Base-by-base conservation (phyloP, 768 basidiomycete genomes). In the Gymnopilus dilepis region DNA sequence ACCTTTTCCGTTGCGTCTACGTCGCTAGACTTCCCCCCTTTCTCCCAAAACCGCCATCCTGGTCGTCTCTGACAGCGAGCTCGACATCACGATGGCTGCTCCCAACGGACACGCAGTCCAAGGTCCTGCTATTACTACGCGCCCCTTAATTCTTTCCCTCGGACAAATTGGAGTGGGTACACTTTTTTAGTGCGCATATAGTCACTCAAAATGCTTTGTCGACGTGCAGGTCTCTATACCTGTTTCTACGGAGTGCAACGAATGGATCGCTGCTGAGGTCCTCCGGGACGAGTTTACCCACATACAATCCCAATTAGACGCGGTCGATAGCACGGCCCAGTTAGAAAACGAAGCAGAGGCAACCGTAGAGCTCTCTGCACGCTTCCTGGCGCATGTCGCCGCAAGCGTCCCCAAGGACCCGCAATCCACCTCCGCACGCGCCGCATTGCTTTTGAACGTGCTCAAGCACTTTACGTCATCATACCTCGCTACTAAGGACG, bases 221-320 rank as follows among this genome's bases (percentile, higher is more conserved):
- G 42, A 62, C 42, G 12, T 56, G 13, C 65, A 95, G 93, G 75
- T 97, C 63, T 89, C 91, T 64, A 88, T 98, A 74, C 94, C 93
- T 47, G 91, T 97, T 60, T 89, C 94, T 47, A 88, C 92, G n/a
- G 78, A 80, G 38, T 65, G 80, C 66, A 87, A 95, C 75, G 87
- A 94, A 76, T 97, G 96, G 95, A 93, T 95, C 71, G 85, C 88
- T 56, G 95, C 95, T 54, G 95, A 97, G 78, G 87, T 95, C 70
- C 86, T 97, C 59, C 83, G 91, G 70, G 95, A 97, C 70, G 92
- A 95, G 61, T 98, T 97, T 73, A 76, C 82, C 58, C 86, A 93
- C 74, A 74, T 82, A 58, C 85, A 86, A 72, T 80, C 80, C 31
- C 82, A 80, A 73, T 65, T 83, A 74, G 84, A 89, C 73, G 78